Evolutionary conservation across 106 monocot species (phyloP).

Genomic region (Dendrobium catenatum): DNA sequence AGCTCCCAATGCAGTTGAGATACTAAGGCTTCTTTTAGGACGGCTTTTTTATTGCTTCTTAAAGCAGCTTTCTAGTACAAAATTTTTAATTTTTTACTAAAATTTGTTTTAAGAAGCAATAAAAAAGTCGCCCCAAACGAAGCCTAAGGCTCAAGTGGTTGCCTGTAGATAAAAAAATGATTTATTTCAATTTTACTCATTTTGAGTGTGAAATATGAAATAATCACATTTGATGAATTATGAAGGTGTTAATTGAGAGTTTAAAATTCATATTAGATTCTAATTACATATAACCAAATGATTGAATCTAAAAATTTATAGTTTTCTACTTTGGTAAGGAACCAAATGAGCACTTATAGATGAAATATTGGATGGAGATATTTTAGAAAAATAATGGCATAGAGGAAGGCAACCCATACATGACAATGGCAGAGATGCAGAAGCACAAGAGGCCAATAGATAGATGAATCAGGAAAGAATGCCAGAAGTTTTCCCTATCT

Average conservation of each 20-base stretch:
- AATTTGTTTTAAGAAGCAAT: too few relatives aligned
- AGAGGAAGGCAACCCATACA: constrained; percentile 38
- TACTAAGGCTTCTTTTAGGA: not conserved
- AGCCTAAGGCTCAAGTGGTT: not conserved
- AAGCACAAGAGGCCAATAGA: constrained; percentile 55
- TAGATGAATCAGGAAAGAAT: constrained; percentile 60
- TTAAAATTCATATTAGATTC: too few relatives aligned
- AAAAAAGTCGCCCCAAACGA: not conserved
- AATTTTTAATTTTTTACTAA: too few relatives aligned
- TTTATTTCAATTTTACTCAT: too few relatives aligned
- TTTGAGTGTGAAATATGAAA: too few relatives aligned
- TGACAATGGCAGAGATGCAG: constrained; percentile 40
- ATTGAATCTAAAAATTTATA: too few relatives aligned
- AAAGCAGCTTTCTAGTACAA: too few relatives aligned
- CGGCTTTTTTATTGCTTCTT: not conserved
- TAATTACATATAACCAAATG: too few relatives aligned
- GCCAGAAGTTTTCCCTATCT: constrained; percentile 68
- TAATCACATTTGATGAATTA: too few relatives aligned
- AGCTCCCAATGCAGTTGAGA: not conserved
- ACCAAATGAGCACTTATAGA: not conserved
- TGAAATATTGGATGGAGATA: too few relatives aligned
- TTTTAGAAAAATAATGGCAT: not conserved
- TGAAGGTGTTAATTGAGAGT: too few relatives aligned
- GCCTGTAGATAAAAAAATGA: too few relatives aligned
- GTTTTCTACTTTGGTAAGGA: not conserved